Evolutionary conservation across 2,329 filamentous ascomycete species (phyloP).

Genomic region (Gnomoniopsis smithogilvyi): DNA sequence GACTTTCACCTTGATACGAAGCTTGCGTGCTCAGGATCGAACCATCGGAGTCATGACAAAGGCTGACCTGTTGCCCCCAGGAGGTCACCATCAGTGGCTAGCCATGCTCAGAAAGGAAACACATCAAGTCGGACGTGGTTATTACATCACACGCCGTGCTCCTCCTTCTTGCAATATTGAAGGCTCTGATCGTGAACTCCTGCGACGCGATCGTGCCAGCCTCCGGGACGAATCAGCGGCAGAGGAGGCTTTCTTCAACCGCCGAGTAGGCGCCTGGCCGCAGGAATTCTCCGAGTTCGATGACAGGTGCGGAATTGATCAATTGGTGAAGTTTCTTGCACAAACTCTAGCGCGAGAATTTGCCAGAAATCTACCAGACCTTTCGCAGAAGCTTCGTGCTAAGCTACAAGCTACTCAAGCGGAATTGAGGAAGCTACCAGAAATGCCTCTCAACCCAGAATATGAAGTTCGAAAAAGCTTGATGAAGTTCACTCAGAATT

Average conservation of each 20-base stretch:
- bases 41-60: conserved; percentile 81
- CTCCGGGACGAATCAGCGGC: conserved; percentile 40
- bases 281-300: conserved; percentile 42
- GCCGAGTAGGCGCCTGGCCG: conserved; percentile 40
- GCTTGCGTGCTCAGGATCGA: conserved; percentile 52
- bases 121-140: conserved; percentile 68
- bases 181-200: conserved; percentile 39
- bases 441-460: conserved; percentile 66
- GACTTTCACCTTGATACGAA: conserved; percentile 62
- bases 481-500: conserved; percentile 49
- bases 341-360: conserved; percentile 52
- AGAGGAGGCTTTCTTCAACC: conserved; percentile 52
- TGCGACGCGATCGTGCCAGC: conserved; percentile 27
- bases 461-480: conserved; percentile 61
- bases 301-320: conserved; percentile 50
- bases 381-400: conserved; percentile 49
- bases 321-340: conserved; percentile 50
- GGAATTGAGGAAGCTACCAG: conserved; percentile 58
- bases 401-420: conserved; percentile 50
- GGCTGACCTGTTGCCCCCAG: conserved; percentile 65
- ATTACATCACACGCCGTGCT: conserved; percentile 73
- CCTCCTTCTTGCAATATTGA: conserved; percentile 33
- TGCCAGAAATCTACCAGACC: conserved; percentile 36
- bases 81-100: conserved; percentile 55
- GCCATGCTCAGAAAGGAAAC: conserved; percentile 50